Base-by-base conservation (phyloP, 805 yeast species). In the Torulaspora quercuum region DNA sequence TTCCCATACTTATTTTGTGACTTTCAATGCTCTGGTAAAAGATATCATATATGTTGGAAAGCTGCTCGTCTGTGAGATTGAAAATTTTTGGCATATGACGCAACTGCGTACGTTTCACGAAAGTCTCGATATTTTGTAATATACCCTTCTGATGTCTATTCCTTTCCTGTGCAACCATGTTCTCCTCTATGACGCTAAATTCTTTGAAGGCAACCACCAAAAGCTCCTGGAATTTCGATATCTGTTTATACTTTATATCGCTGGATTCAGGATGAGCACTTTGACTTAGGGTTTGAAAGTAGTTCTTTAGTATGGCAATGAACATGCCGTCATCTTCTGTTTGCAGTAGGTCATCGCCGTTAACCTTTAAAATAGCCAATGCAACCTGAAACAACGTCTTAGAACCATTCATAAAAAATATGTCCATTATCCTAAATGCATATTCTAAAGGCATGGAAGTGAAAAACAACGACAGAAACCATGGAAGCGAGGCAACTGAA, bases 371-470 rank as follows among this genome's bases (percentile, higher is more conserved):
- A n/a, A 92, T 76, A 0, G 97, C 98, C 41, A 92, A 66, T 0
- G 95, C 95, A 6, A 92, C 89, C 62, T 92, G 97, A 57, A 92
- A 94, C 15, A 92, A 65, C 0, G 92, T 82, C 47, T 79, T 80
- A 2, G 95, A 80, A 1, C 99, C 99, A 59, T 88, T 88, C 39
- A 85, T 69, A 59, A 92, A 83, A 55, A 92, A 81, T 14, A 88
- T 82, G 60, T 92, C 99, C 52, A 90, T 72, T 30, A 92, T 83
- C 58, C 97, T 70, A 52, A 88, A 85, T 2, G 98, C 96, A 64
- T 78, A 90, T 5, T 88, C 88, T 48, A 92, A 65, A 0, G 98
- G 98, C 95, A 92, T 88, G 0, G 95, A 80, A 49, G 84, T 89
- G 48, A 90, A 73, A 59, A 85, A 92, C 25, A 92, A 65, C 0